phyloP scores from a whole-genome alignment of 306 rosid genomes.

The Vigna reflexopilosa region DNA sequence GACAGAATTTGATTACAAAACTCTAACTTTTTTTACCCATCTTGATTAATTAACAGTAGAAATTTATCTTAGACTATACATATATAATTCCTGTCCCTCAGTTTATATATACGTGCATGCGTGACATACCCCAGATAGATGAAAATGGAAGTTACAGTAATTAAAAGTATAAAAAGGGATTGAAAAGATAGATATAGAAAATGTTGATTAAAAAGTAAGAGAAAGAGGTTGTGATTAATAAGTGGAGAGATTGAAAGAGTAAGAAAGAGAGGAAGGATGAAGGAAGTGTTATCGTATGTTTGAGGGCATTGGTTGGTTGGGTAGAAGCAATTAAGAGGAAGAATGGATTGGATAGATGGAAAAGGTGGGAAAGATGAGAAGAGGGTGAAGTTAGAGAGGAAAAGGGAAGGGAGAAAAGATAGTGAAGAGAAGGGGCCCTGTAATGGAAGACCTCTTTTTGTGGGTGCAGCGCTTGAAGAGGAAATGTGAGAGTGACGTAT shows the following conservation, averaged over 20 bases:
- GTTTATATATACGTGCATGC: no score
- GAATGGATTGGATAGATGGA: neutral
- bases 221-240: neutral
- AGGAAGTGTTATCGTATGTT: neutral
- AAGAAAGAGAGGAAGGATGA: neutral
- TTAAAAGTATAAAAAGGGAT: neutral
- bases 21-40: neutral
- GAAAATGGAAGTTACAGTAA: neutral
- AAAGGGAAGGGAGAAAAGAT: conserved; percentile 41
- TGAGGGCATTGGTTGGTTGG: neutral
- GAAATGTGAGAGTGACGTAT: conserved; percentile 70
- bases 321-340: neutral
- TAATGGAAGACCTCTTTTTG: conserved; percentile 60
- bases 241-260: neutral
- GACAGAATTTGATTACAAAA: conserved; percentile 27
- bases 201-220: neutral
- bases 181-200: no score
- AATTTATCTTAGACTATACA: neutral
- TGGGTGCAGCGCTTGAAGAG: conserved; percentile 82
- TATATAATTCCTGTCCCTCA: neutral
- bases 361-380: neutral
- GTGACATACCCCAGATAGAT: no score
- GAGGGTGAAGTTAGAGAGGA: conserved; percentile 41
- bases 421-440: conserved; percentile 80
- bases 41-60: conserved; percentile 10